Conservation (phyloP, 306 rosid species). For the Psophocarpus tetragonolobus region DNA sequence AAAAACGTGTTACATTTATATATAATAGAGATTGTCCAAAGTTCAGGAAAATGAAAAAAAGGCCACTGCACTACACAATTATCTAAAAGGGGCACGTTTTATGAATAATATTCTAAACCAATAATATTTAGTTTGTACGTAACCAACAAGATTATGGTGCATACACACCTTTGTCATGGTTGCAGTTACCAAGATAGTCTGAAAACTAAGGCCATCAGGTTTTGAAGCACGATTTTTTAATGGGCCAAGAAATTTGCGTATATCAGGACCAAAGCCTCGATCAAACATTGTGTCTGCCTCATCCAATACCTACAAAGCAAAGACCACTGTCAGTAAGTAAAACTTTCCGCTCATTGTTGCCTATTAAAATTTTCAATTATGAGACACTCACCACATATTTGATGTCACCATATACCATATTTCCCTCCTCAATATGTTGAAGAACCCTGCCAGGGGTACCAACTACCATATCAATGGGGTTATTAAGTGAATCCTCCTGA, state of each 20-base stretch:
- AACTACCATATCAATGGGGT: slow-evolving; percentile 86
- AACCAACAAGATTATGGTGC: slow-evolving; percentile 28
- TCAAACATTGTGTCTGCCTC: slow-evolving; percentile 99
- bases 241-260: slow-evolving; percentile 81
- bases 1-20: slow-evolving; percentile 5
- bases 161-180: slow-evolving; percentile 82
- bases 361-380: background rate
- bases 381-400: slow-evolving; percentile 70
- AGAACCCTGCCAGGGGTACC: slow-evolving; percentile 97
- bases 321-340: slow-evolving; percentile 18
- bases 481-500: slow-evolving; percentile 84
- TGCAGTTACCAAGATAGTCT: slow-evolving; percentile 90
- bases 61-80: background rate
- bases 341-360: slow-evolving; percentile 14
- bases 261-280: slow-evolving; percentile 97
- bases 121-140: background rate
- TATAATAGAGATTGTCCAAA: background rate
- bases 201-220: slow-evolving; percentile 72
- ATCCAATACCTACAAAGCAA: slow-evolving; percentile 74
- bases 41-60: background rate
- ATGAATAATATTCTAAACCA: background rate
- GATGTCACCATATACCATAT: slow-evolving; percentile 89
- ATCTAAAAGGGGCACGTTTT: background rate
- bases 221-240: slow-evolving; percentile 69
- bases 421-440: slow-evolving; percentile 95